Evolutionary conservation across 1,284 basidiomycete genomes (phyloP).

Genomic region (Peniophora sp.): DNA sequence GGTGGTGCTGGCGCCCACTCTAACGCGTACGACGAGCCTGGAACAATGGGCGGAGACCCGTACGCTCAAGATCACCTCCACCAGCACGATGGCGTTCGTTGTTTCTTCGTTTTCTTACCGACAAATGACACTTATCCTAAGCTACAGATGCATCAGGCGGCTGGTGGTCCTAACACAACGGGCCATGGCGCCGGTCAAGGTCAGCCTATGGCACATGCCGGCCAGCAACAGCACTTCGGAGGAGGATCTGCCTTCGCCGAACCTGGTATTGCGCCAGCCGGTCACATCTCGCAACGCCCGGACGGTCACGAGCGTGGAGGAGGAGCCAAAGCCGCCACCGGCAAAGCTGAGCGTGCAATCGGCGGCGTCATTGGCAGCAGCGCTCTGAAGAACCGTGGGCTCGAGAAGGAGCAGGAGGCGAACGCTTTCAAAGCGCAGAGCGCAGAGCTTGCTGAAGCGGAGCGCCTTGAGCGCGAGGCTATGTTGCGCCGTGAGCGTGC

Average conservation of each 20-base stretch:
- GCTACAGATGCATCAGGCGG: background rate
- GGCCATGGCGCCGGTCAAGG: background rate
- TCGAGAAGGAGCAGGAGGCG: conserved; percentile 48
- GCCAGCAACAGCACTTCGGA: conserved; percentile 1
- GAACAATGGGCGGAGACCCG: too few species aligned
- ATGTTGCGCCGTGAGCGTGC: conserved; percentile 40
- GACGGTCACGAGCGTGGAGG: conserved; percentile 11
- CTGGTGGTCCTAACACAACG: background rate
- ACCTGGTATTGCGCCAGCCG: conserved; percentile 14
- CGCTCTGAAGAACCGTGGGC: conserved; percentile 39
- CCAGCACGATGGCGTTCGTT: too few species aligned
- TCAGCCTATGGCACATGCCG: background rate
- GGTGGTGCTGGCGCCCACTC: too few species aligned
- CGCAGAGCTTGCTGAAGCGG: conserved; percentile 43
- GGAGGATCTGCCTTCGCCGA: background rate
- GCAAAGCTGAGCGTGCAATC: conserved; percentile 41
- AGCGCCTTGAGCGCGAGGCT: conserved; percentile 45
- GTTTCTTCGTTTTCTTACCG: too few species aligned
- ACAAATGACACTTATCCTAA: background rate
- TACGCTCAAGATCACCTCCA: too few species aligned
- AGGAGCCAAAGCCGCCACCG: conserved; percentile 25
- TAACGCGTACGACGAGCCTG: too few species aligned
- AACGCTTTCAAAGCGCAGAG: conserved; percentile 37
- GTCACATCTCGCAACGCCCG: conserved; percentile 11
- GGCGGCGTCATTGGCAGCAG: conserved; percentile 40